Evolutionary conservation across 164 flowering plant genomes (phyloP).

Genomic region (Santalum album): DNA sequence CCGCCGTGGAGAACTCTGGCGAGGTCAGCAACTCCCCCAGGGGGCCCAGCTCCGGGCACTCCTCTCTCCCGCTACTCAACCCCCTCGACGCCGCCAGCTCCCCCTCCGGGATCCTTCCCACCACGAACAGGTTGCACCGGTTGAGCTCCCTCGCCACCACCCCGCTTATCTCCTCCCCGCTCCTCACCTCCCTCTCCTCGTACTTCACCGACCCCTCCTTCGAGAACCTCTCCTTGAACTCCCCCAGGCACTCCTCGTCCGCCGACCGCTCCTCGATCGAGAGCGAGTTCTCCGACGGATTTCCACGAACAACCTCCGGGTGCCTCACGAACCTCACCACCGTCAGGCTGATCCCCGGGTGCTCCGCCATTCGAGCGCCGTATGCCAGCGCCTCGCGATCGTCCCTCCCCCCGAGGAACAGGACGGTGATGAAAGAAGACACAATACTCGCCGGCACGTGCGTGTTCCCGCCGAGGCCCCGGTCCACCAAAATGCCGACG

Average conservation of each 20-base stretch:
- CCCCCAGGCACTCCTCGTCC: constrained; percentile 29
- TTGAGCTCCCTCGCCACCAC: constrained; percentile 10
- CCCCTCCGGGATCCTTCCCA: constrained; percentile 41
- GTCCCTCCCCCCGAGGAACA: constrained; percentile 56
- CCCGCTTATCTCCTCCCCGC: constrained; percentile 17
- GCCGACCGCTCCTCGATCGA: neutral
- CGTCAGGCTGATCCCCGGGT: constrained; percentile 41
- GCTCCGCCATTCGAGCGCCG: constrained; percentile 59
- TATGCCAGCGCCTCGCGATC: constrained; percentile 63
- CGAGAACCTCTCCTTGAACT: constrained; percentile 16
- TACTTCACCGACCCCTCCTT: constrained; percentile 18
- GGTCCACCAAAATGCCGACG: constrained; percentile 50
- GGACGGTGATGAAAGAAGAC: constrained; percentile 25
- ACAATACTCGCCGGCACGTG: constrained; percentile 43
- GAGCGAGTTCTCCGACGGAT: constrained; percentile 7
- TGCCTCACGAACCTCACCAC: constrained; percentile 14
- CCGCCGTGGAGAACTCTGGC: constrained; percentile 31
- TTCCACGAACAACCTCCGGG: constrained; percentile 14
- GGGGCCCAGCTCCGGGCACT: constrained; percentile 67
- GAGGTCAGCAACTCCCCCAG: constrained; percentile 46
- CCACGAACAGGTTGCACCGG: constrained; percentile 39
- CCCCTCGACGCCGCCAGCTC: constrained; percentile 8
- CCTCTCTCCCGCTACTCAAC: constrained; percentile 15
- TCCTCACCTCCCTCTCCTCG: constrained; percentile 23
- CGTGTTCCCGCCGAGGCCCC: constrained; percentile 49